phyloP scores from a whole-genome alignment of 1,139 yeast genomes.

The Kodamaea alishanica region DNA sequence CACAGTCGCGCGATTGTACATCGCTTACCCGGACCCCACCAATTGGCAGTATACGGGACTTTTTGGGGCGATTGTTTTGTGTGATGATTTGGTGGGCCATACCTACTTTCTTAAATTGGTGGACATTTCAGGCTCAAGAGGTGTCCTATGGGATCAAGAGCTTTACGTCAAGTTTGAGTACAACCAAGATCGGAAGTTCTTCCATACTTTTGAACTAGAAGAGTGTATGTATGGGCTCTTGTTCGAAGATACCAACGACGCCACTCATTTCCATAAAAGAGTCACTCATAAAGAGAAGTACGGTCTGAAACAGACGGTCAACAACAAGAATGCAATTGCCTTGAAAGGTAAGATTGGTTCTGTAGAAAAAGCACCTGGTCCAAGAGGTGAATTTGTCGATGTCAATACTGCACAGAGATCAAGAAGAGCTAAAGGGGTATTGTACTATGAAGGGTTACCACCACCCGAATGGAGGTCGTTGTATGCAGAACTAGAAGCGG shows the following conservation, averaged over 20 bases:
- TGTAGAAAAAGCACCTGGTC: slow-evolving; percentile 50
- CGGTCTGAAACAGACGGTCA: slow-evolving; percentile 80
- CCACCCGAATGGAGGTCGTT: slow-evolving; percentile 85
- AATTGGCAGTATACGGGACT: slow-evolving; percentile 88
- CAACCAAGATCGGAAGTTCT: slow-evolving; percentile 89
- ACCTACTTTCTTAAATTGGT: slow-evolving; percentile 87
- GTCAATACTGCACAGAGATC: slow-evolving; percentile 52
- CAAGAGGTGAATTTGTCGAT: slow-evolving; percentile 62
- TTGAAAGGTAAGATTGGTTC: slow-evolving; percentile 50
- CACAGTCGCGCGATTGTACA: slow-evolving; percentile 82
- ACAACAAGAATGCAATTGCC: slow-evolving; percentile 85
- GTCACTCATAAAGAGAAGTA: slow-evolving; percentile 74
- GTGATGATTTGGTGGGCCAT: slow-evolving; percentile 91
- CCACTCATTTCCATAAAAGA: slow-evolving; percentile 75
- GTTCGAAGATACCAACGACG: slow-evolving; percentile 87
- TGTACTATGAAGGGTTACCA: slow-evolving; percentile 75
- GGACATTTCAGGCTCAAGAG: slow-evolving; percentile 75
- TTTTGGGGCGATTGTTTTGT: slow-evolving; percentile 80
- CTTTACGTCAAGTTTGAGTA: slow-evolving; percentile 82
- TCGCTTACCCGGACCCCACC: slow-evolving; percentile 81
- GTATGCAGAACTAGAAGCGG: slow-evolving; percentile 67
- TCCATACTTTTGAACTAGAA: slow-evolving; percentile 91
- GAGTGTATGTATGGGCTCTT: slow-evolving; percentile 85
- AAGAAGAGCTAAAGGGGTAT: slow-evolving; percentile 54
- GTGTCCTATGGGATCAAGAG: slow-evolving; percentile 97